Evolutionary conservation across 2,329 filamentous ascomycete species (phyloP).

Genomic region (Ascosphaera aggregata): DNA sequence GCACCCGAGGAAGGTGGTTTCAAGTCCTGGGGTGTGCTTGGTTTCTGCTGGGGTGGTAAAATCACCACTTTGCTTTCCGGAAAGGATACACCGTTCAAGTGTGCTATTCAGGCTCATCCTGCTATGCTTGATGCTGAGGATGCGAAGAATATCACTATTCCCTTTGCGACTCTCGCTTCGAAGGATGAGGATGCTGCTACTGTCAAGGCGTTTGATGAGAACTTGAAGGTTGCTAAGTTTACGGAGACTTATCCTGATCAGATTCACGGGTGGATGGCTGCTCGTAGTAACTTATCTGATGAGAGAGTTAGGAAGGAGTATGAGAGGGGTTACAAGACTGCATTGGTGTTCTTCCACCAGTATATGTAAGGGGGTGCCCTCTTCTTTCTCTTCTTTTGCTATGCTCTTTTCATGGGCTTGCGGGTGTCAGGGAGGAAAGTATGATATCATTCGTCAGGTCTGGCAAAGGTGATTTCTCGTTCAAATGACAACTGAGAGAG

Average conservation of each 20-base stretch:
- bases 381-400: too few relatives aligned
- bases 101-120: conserved; percentile 27
- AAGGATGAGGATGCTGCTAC: conserved; percentile 28
- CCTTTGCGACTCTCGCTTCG: conserved; percentile 28
- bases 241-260: conserved; percentile 13
- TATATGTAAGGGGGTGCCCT: conserved; percentile 11
- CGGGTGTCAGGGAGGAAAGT: conserved; percentile 1
- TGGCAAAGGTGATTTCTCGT: not conserved
- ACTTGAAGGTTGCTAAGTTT: conserved; percentile 9
- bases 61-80: conserved; percentile 28
- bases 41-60: conserved; percentile 30
- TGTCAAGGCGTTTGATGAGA: conserved; percentile 10
- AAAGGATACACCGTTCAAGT: conserved; percentile 27
- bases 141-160: conserved; percentile 27
- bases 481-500: too few relatives aligned
- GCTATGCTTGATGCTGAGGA: conserved; percentile 32
- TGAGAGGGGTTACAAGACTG: conserved; percentile 12
- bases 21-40: conserved; percentile 34
- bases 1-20: conserved; percentile 17
- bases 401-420: conserved; percentile 16
- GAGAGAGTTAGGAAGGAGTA: conserved; percentile 11
- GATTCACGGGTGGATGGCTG: conserved; percentile 16
- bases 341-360: conserved; percentile 11
- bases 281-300: conserved; percentile 10
- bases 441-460: not conserved